Percentiles rank a stretch among this genome's conserved stretches.
These are phyloP conservation scores for Blastomyces gilchristii DNA, from an alignment of 2,329 filamentous ascomycete species.

Conservation along the genomic window DNA sequence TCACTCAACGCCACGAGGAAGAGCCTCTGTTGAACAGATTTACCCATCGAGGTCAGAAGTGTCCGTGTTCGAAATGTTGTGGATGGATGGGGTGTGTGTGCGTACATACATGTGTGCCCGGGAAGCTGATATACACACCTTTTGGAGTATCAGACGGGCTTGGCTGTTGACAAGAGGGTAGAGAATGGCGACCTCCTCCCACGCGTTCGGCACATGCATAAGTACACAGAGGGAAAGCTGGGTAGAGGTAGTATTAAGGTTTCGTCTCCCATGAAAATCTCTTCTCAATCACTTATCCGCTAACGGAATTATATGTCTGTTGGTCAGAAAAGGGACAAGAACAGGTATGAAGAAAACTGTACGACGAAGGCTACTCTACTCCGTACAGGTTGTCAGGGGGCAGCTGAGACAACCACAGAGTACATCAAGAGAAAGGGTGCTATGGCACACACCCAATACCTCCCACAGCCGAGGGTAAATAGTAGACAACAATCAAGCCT, in stretches of 20 bases:
- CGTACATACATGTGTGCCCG: neutral
- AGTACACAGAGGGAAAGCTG: neutral
- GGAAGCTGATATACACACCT: neutral
- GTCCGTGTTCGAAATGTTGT: neutral
- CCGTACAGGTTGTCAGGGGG: neutral
- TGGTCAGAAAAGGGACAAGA: neutral
- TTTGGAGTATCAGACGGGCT: neutral
- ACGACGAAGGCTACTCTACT: no score
- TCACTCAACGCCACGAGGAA: constrained; percentile 2
- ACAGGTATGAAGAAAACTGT: neutral
- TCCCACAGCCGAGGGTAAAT: neutral
- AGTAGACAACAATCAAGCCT: neutral
- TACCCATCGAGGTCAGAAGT: neutral
- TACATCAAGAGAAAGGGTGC: neutral
- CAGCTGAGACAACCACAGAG: neutral
- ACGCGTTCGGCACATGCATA: neutral
- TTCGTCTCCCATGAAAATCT: neutral
- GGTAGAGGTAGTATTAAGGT: no score
- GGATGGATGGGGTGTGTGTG: neutral
- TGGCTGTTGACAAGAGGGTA: neutral
- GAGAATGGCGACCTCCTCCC: neutral
- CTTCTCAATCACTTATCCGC: neutral
- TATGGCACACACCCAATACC: neutral
- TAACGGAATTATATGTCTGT: neutral
- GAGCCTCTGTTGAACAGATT: neutral